Evolutionary conservation across 1,284 basidiomycete genomes (phyloP), one percentile per base, ranked within the genome.

Genomic region (Pseudozyma pruni): DNA sequence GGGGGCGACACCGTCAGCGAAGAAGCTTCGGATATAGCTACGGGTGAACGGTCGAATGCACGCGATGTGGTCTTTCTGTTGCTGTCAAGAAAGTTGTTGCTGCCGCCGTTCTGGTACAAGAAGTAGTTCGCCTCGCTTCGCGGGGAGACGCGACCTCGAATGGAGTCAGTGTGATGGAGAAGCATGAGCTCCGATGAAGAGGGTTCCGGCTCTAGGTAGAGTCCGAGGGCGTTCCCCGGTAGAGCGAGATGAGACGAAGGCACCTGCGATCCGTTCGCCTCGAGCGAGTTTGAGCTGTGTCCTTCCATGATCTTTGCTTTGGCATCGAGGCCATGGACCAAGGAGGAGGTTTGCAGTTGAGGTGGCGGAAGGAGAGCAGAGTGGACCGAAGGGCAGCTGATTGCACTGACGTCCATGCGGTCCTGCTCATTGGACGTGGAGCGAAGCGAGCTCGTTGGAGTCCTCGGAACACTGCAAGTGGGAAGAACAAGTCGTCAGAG

Each of bases 381-480:
- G 38, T 43, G 47, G 34, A 42, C 47, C 17, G 29, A 39, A 1
- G 31, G 19, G 33, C 34, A 34, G 47, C 43, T 49, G 25, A 38
- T 32, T 7, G 37, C 32, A 19, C 40, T 27, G 41, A 38, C 20
- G 5, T 58, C 42, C 3, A 29, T 46, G n/a, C 37, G 40, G 4
- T 41, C 31, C 14, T 31, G 16, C 10, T 19, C 38, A 16, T 16
- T 35, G 23, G 50, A 54, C 4, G 62, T 66, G 27, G 55, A 58
- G 17, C 62, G 62, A 1, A 66, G 27, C 29, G 55, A 66, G 62
- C 62, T 66, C 32, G 55, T 66, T 2, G 62, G 62, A 17, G 62
- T 59, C 54, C 51, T 45, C 9, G 49, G 38, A n/a, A 33, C 25
- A 29, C 44, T 53, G 37, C 31, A 22, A 38, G 8, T 5, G 19